Base-by-base conservation (phyloP, 345 rosid genomes). In the Clausena lansium region DNA sequence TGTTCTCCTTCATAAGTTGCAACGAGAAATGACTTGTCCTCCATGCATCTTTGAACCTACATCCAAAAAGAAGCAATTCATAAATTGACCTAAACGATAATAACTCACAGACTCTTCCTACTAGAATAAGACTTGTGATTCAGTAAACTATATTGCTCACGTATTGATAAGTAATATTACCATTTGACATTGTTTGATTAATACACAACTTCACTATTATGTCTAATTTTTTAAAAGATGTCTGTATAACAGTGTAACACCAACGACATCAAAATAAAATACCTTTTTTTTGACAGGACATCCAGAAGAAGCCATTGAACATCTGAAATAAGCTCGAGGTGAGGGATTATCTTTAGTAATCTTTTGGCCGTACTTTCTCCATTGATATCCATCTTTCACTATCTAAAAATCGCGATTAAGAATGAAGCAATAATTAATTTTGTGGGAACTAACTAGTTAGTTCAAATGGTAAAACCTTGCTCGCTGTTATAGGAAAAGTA, bases 361-460 rank as follows among this genome's bases (percentile, higher is more conserved):
- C 79, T 91, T 91, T 73, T 91, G 92, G 2, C 92, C 94, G 22
- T 91, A 91, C 81, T 91, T 91, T 57, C 94, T 91, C 94, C 94
- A 89, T 77, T 88, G 92, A 66, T 84, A 83, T 70, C 94, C 92
- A 80, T 90, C 94, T 82, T 55, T 87, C 75, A 88, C 90, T 25
- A 67, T 67, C 94, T 90, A 38, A 76, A 65, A 66, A 1, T 52
- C 57, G 17, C 7, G 22, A 52, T 17, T 45, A 13, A 45, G 50
- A 45, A 45, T 45, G 17, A 45, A 45, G 50, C 50, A 45, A 13
- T 45, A 45, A 45, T 10, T 41, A 41, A 41, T 0, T 41, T 0
- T 39, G 13, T 39, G 47, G 13, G 10, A 39, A 39, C 47, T 9
- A 39, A 39, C 47, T 55, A 35, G 28, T 30, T 32, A 54, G 27